phyloP scores from a whole-genome alignment of 2,329 filamentous ascomycete genomes.

The Scortechinia acanthostroma region DNA sequence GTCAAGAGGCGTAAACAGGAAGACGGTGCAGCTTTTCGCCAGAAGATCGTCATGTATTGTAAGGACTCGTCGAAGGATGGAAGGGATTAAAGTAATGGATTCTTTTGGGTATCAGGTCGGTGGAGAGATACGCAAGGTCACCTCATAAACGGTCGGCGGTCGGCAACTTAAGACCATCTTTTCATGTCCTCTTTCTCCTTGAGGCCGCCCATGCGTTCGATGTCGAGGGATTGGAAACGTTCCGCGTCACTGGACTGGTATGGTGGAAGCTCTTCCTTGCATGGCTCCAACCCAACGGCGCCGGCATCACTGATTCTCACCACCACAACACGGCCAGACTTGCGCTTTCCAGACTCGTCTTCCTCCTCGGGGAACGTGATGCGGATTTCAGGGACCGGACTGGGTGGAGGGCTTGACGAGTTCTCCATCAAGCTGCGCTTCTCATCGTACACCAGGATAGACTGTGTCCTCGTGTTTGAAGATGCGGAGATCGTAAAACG shows the following conservation, averaged over 20 bases:
- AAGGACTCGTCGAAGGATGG: background rate
- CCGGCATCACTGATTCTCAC: constrained; percentile 58
- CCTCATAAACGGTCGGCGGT: background rate
- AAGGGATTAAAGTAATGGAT: background rate
- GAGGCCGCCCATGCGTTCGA: constrained; percentile 60
- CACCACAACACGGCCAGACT: constrained; percentile 56
- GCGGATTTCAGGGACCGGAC: constrained; percentile 58
- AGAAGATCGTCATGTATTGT: background rate
- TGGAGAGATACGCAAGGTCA: background rate
- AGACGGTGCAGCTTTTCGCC: background rate
- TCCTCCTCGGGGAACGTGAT: constrained; percentile 66
- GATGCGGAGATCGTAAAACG: constrained; percentile 19
- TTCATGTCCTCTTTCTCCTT: constrained; percentile 44
- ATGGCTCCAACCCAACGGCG: constrained; percentile 51
- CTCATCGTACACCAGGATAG: constrained; percentile 42
- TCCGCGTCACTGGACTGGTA: constrained; percentile 35
- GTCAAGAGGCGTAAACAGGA: background rate
- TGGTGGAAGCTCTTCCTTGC: constrained; percentile 50
- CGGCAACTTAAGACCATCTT: background rate
- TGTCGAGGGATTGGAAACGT: constrained; percentile 59
- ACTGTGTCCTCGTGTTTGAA: constrained; percentile 12
- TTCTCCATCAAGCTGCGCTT: constrained; percentile 12
- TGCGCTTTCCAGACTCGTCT: constrained; percentile 52
- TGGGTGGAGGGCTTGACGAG: constrained; percentile 29
- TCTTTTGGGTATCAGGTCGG: background rate